Conservation (phyloP, 2,329 filamentous ascomycete genomes). For the Emericellopsis atlantica region DNA sequence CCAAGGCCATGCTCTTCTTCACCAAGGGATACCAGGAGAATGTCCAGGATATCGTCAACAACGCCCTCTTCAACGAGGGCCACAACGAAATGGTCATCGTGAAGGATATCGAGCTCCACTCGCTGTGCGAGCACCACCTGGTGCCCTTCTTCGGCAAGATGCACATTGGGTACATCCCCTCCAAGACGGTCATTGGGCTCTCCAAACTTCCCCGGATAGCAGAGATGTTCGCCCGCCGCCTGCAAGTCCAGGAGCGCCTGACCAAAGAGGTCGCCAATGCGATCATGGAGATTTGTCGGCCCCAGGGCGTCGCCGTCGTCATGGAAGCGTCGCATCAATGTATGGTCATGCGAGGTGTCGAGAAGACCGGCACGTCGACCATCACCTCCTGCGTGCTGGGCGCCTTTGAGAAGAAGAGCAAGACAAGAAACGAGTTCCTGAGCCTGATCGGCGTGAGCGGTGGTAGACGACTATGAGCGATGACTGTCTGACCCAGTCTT, state of each 20-base stretch:
- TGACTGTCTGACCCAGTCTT: neutral
- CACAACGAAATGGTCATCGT: conserved; percentile 97
- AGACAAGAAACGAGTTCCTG: conserved; percentile 92
- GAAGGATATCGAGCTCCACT: conserved; percentile 63
- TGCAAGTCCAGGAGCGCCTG: conserved; percentile 92
- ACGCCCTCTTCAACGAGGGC: conserved; percentile 89
- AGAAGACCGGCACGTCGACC: conserved; percentile 77
- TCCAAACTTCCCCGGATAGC: conserved; percentile 93
- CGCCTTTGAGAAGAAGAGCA: conserved; percentile 82
- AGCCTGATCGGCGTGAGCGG: conserved; percentile 57
- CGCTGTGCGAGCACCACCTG: conserved; percentile 91
- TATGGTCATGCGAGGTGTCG: conserved; percentile 98
- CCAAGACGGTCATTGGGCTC: conserved; percentile 81
- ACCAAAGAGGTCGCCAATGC: conserved; percentile 94
- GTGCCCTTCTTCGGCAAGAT: conserved; percentile 98
- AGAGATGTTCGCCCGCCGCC: conserved; percentile 86
- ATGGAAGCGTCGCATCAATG: conserved; percentile 96
- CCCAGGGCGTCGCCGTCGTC: conserved; percentile 89
- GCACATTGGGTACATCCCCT: conserved; percentile 97
- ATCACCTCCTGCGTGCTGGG: conserved; percentile 98
- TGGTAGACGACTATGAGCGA: neutral
- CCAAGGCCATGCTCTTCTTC: conserved; percentile 90
- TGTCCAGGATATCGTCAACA: conserved; percentile 79
- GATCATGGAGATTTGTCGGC: conserved; percentile 83
- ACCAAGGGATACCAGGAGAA: conserved; percentile 97